Conservation (phyloP, 1,139 yeast species). For the Taphrina populina region DNA sequence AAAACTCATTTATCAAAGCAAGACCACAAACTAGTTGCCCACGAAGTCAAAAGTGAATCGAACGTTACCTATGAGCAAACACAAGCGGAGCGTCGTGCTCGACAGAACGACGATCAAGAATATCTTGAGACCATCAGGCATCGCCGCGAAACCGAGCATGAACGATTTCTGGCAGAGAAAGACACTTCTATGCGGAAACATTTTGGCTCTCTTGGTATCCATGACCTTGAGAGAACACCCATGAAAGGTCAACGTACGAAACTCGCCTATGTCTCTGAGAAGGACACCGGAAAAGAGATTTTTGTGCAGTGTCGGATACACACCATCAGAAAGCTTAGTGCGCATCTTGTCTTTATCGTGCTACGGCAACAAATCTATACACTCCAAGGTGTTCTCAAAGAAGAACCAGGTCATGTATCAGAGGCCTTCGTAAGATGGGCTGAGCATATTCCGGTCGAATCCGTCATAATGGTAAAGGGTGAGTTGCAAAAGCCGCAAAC, state of each 20-base stretch:
- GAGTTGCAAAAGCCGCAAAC: conserved; percentile 78
- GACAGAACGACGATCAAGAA: conserved; percentile 3
- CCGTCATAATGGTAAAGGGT: conserved; percentile 89
- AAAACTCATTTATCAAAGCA: not conserved
- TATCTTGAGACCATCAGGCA: not conserved
- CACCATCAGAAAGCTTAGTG: not conserved
- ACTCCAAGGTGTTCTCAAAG: conserved; percentile 11
- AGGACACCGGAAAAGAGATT: not conserved
- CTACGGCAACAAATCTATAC: conserved; percentile 9
- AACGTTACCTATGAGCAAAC: not conserved
- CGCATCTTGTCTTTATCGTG: conserved; percentile 9
- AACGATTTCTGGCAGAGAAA: conserved; percentile 4
- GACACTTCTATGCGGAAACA: not conserved
- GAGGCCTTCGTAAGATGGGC: conserved; percentile 97
- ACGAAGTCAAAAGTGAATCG: not conserved
- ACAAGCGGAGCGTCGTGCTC: not conserved
- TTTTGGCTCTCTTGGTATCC: not conserved
- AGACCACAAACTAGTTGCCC: conserved; percentile 1
- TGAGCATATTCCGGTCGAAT: conserved; percentile 77
- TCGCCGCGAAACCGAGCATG: not conserved
- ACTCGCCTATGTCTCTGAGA: not conserved
- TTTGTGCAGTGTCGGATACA: conserved; percentile 6
- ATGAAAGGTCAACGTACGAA: not conserved
- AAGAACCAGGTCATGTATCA: not conserved
- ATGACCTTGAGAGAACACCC: not conserved